Base-by-base conservation (phyloP, 257 asterid genomes). In the Fraxinus excelsior region DNA sequence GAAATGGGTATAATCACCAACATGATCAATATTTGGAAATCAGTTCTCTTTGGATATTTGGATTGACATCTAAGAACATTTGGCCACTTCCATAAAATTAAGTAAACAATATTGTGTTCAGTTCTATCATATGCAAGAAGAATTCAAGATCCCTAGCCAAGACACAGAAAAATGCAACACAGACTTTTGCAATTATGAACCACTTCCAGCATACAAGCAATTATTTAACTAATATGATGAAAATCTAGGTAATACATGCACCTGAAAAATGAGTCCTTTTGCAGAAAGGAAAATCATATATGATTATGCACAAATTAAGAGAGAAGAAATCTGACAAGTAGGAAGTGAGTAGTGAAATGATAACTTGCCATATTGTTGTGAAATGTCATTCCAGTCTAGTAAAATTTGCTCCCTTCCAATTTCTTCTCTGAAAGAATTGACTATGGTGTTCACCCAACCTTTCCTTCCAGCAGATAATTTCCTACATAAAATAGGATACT, bases 311-410 rank as follows among this genome's bases (percentile, higher is more conserved):
- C 4, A 4, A 12, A 19, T 8, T 32, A 40, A 69, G n/a, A 62
- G 19, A 65, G 19, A 64, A 65, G 49, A 42, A 67, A 67, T 26
- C 62, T 19, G 65, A 79, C 13, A 14, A 72, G 2, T 18, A 25
- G 25, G 44, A 56, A 38, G 46, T 72, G 21, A 82, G 21, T 9
- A 71, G 74, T 53, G 29, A 25, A 79, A 84, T 71, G 5, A 12
- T 34, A 51, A 71, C 88, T 84, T 81, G 87, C 99, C 99, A 75
- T 89, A 75, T 78, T 82, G 83, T 81, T 93, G 94, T 1, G 97
- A 96, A 72, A 93, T 87, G 76, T 90, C 96, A 81, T 95, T 95
- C 98, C 98, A 95, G 80, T 95, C 97, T 19, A 93, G 98, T 86
- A 95, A 83, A 81, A 93, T 83, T 72, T 93, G 89, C 70, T 90